Base-by-base conservation (phyloP, 768 basidiomycete genomes). In the Suillus subaureus region DNA sequence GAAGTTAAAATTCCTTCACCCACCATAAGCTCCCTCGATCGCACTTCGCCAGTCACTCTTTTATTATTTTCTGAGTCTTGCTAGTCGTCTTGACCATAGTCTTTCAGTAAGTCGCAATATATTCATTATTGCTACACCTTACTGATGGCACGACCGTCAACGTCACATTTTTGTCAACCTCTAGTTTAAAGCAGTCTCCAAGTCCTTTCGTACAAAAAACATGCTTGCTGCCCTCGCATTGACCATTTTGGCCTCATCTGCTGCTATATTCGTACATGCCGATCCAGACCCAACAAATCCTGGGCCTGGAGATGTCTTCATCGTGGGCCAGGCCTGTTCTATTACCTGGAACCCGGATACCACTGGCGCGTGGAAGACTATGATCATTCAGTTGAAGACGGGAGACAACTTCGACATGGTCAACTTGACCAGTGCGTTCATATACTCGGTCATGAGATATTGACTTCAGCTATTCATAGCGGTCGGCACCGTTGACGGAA, bases 331-430 rank as follows among this genome's bases (percentile, higher is more conserved):
- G 12, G 71, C 78, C 4, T 94, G 92, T 71, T 69, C 73, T 35
- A 80, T 89, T 51, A 70, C 73, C 13, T 95, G 93, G 93, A 71
- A 71, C 1, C 82, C 79, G 8, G 92, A 93, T 71, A 64, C 77
- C 6, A 82, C 84, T 16, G 87, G 87, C 26, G 68, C 67, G 18
- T 95, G 93, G 93, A 87, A 84, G 72, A 74, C 79, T 66, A 92
- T 90, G 87, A 78, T 82, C 67, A 91, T 95, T 64, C 80, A 92
- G 74, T 84, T 94, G 74, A 94, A 92, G 92, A 88, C 90, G 1
- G 93, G 93, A 6, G 73, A 83, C 72, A 94, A 95, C 78, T 76
- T 83, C 61, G 67, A 82, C 45, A 94, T 94, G 92, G 72, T 86
- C 47, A 84, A 82, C 69, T 68, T 94, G 64, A 85, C 87, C 15